Base-by-base conservation (phyloP, 2,329 filamentous ascomycete genomes). In the Knoxdaviesia capensis region DNA sequence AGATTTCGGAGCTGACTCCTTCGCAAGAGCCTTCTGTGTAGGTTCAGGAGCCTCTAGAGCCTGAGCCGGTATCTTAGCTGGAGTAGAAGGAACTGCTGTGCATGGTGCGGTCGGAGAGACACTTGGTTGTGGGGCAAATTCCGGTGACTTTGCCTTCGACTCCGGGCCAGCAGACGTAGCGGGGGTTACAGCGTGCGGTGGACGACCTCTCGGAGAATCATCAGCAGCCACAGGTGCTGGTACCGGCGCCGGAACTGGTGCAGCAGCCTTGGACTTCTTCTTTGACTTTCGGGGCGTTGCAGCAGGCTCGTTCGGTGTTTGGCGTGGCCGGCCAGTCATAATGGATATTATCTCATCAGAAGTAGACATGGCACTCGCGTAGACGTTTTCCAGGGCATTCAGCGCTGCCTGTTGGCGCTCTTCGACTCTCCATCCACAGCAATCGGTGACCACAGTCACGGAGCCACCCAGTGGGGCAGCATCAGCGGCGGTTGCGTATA, bases 401-500 rank as follows among this genome's bases (percentile, higher is more conserved):
- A 92, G 64, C 0, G 87, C 80, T 48, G 73, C 66, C 38, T 72
- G 63, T 50, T 93, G 85, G 37, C 84, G 74, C 11, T 64, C 58
- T 44, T 76, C 71, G 50, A 66, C 76, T 39, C 83, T 74, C 53
- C 79, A 94, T 7, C 86, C 87, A 43, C 93, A 74, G 56, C 87
- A 94, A 55, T 96, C 86, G 41, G 90, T 78, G 35, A 96, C 64
- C 8, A 96, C 64, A 5, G 81, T 90, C 52, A 94, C 84, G n/a
- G 74, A 68, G 52, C 93, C 77, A 5, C 87, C 90, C 56, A 94
- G 81, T 20, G 80, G 74, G 2, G 84, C 87, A 7, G 88, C 90
- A 53, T 94, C 90, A 47, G 93, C 68, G 4, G 86, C 86, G 1
- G 88, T 94, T 6, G 90, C 88, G 54, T 90, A 86, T 39, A 96